Conservation (phyloP, 1,284 basidiomycete species). For the Pterula multifida region DNA sequence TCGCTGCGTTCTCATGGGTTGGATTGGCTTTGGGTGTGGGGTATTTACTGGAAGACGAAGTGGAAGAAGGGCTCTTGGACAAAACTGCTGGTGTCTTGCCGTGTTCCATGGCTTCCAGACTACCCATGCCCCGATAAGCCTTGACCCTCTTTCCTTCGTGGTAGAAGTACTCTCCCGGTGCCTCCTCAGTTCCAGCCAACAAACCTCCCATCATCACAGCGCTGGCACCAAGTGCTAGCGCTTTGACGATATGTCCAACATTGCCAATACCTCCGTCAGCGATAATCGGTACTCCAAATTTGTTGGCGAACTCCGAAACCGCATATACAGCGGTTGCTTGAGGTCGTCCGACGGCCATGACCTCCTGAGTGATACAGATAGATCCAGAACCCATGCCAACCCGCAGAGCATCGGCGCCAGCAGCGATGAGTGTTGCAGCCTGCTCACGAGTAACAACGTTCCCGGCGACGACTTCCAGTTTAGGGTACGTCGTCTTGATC, state of each 20-base stretch:
- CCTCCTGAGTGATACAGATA: slow-evolving; percentile 99
- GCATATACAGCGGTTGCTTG: slow-evolving; percentile 95
- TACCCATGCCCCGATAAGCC: slow-evolving; percentile 98
- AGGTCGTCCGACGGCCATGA: slow-evolving; percentile 98
- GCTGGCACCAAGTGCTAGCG: slow-evolving; percentile 83
- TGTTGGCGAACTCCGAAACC: slow-evolving; percentile 86
- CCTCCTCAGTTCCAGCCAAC: slow-evolving; percentile 93
- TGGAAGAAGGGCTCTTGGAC: slow-evolving; percentile 15
- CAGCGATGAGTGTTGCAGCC: slow-evolving; percentile 87
- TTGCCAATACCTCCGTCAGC: slow-evolving; percentile 97
- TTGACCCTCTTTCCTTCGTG: slow-evolving; percentile 98
- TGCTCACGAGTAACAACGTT: slow-evolving; percentile 98
- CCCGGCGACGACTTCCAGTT: slow-evolving; percentile 89
- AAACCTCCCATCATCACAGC: slow-evolving; percentile 99
- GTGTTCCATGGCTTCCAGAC: slow-evolving; percentile 92
- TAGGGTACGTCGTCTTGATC: slow-evolving; percentile 83
- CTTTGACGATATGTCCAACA: slow-evolving; percentile 97
- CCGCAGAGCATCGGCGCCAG: slow-evolving; percentile 89
- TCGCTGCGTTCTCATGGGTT: slow-evolving; percentile 88
- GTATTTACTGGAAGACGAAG: slow-evolving; percentile 32
- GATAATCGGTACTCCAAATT: slow-evolving; percentile 94
- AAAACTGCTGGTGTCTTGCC: slow-evolving; percentile 36
- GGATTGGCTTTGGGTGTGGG: slow-evolving; percentile 31
- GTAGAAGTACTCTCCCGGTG: slow-evolving; percentile 98
- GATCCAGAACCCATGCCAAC: slow-evolving; percentile 98